A percentile compares a stretch with the other conserved stretches of the same genome.
Evolutionary conservation across 345 rosid species (phyloP).

Genomic region (Pugionium cornutum): DNA sequence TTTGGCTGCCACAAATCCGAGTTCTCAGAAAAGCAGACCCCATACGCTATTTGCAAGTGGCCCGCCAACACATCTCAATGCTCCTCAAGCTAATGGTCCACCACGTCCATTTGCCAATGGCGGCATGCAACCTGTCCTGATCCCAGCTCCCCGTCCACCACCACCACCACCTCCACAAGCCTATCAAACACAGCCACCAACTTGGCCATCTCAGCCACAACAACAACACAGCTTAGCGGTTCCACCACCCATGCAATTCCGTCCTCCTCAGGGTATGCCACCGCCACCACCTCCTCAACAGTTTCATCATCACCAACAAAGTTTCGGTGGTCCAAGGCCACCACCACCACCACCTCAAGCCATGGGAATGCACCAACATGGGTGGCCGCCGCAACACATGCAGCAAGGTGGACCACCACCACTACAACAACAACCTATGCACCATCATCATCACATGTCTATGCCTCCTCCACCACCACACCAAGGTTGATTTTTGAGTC

Average conservation of each 20-base stretch:
- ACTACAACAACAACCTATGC: conserved; percentile 51
- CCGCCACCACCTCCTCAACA: conserved; percentile 58
- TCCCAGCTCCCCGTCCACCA: conserved; percentile 61
- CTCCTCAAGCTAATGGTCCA: conserved; percentile 64
- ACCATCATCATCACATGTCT: conserved; percentile 67
- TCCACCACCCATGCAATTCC: conserved; percentile 72
- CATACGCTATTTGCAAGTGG: conserved; percentile 94
- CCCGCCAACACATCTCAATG: conserved; percentile 63
- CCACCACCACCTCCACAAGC: conserved; percentile 81
- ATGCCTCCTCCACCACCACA: conserved; percentile 73
- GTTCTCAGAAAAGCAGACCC: conserved; percentile 82
- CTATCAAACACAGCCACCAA: conserved; percentile 50
- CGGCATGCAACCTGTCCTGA: conserved; percentile 49
- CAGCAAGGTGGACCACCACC: conserved; percentile 34
- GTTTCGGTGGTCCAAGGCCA: conserved; percentile 48
- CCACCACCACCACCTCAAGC: conserved; percentile 80
- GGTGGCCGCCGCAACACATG: conserved; percentile 65
- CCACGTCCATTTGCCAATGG: conserved; percentile 80
- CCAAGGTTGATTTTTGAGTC: conserved; percentile 30
- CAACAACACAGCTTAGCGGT: conserved; percentile 62
- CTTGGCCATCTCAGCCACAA: conserved; percentile 68
- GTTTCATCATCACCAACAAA: conserved; percentile 37
- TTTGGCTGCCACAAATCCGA: conserved; percentile 92
- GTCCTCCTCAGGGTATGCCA: conserved; percentile 71
- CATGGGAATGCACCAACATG: conserved; percentile 74